Conservation (phyloP, 345 rosid genomes). For the Sonneratia caseolaris region DNA sequence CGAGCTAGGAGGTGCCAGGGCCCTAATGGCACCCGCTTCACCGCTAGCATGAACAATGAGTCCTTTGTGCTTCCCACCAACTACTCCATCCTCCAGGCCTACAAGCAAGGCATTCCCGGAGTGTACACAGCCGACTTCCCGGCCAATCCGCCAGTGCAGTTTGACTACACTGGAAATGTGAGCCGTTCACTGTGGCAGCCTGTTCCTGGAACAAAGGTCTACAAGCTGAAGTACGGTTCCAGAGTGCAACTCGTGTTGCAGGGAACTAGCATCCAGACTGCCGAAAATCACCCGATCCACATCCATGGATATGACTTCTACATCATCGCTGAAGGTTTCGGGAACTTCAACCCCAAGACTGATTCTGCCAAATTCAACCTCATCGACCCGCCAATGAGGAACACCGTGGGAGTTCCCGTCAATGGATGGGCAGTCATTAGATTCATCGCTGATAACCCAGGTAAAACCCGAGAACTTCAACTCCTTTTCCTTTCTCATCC, state of each 20-base stretch:
- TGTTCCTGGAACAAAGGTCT: slow-evolving; percentile 48
- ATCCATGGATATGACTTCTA: slow-evolving; percentile 93
- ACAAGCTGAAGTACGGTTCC: slow-evolving; percentile 61
- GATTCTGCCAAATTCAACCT: slow-evolving; percentile 71
- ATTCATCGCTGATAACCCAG: slow-evolving; percentile 94
- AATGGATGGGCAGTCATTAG: slow-evolving; percentile 92
- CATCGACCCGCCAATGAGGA: slow-evolving; percentile 81
- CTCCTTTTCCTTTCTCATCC: too few relatives aligned
- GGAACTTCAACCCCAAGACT: slow-evolving; percentile 65
- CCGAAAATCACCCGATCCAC: slow-evolving; percentile 90
- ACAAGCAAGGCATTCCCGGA: slow-evolving; percentile 45
- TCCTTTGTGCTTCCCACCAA: slow-evolving; percentile 67
- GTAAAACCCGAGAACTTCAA: slow-evolving; percentile 17
- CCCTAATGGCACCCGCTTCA: slow-evolving; percentile 77
- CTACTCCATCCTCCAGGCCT: slow-evolving; percentile 70
- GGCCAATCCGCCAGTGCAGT: slow-evolving; percentile 44
- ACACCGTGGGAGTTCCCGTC: slow-evolving; percentile 66
- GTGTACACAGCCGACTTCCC: slow-evolving; percentile 90
- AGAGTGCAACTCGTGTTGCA: slow-evolving; percentile 77
- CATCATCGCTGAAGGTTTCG: slow-evolving; percentile 74
- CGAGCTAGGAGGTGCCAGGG: slow-evolving; percentile 53
- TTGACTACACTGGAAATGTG: slow-evolving; percentile 80
- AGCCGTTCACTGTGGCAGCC: slow-evolving; percentile 66
- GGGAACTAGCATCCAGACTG: slow-evolving; percentile 67
- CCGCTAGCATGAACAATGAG: slow-evolving; percentile 78